A percentile compares a stretch with the other conserved stretches of the same genome.
These are phyloP conservation scores for Ilyonectria robusta DNA, from an alignment of 2,329 filamentous ascomycete genomes.

Conservation along the genomic window DNA sequence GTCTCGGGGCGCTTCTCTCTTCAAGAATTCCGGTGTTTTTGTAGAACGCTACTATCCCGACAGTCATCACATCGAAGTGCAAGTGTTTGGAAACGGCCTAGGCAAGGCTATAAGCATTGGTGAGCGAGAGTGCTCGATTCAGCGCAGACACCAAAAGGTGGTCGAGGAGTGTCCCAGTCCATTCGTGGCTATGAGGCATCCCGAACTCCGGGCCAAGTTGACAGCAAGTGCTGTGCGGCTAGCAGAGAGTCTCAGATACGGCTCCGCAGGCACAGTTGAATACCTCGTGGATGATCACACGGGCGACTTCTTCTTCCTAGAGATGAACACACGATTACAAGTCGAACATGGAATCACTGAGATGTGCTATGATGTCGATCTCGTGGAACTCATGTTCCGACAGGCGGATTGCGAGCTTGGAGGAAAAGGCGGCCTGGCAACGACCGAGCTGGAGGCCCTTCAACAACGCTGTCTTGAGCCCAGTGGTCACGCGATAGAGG, in stretches of 20 bases:
- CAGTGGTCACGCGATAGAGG: slow-evolving; percentile 53
- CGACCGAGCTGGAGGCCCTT: slow-evolving; percentile 24
- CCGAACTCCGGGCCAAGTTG: slow-evolving; percentile 50
- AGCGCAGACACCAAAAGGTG: slow-evolving; percentile 78
- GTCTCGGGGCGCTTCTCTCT: slow-evolving; percentile 69
- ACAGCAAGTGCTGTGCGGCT: slow-evolving; percentile 30
- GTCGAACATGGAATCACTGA: slow-evolving; percentile 86
- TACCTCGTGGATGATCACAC: slow-evolving; percentile 75
- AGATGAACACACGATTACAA: slow-evolving; percentile 75
- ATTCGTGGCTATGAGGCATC: slow-evolving; percentile 59
- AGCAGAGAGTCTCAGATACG: slow-evolving; percentile 47
- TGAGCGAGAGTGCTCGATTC: slow-evolving; percentile 78
- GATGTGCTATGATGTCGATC: slow-evolving; percentile 79
- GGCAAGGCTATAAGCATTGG: slow-evolving; percentile 61
- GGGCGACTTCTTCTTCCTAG: slow-evolving; percentile 70
- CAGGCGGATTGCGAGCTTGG: slow-evolving; percentile 49
- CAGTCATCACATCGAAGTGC: slow-evolving; percentile 77
- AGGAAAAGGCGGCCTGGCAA: slow-evolving; percentile 23
- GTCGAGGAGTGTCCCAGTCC: slow-evolving; percentile 79
- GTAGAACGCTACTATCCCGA: slow-evolving; percentile 74
- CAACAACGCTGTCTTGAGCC: slow-evolving; percentile 37
- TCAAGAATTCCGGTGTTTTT: slow-evolving; percentile 73
- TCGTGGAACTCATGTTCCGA: slow-evolving; percentile 68
- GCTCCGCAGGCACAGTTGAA: slow-evolving; percentile 58
- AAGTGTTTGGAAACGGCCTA: slow-evolving; percentile 74